Percentiles rank a stretch among this genome's conserved stretches.
phyloP scores from a whole-genome alignment of 1,284 basidiomycete genomes.

The Cystobasidium slooffiae region DNA sequence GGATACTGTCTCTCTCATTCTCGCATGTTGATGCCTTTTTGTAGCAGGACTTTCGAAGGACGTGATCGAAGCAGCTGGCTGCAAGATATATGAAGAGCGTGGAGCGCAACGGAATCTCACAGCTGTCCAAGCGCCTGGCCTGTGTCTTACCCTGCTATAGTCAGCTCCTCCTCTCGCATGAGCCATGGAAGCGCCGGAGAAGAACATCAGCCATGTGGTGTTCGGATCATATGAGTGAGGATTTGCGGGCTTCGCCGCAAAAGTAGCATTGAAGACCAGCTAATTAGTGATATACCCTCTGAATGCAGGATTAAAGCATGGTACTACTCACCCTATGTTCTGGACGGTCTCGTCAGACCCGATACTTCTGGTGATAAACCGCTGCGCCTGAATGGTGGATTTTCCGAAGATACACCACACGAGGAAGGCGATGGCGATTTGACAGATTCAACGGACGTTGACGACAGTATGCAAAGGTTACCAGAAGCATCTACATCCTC shows the following conservation, averaged over 20 bases:
- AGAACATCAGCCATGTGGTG: slow-evolving; percentile 29
- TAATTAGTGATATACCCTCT: neutral
- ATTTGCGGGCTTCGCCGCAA: neutral
- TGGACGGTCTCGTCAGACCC: slow-evolving; percentile 46
- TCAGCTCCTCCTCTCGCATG: neutral
- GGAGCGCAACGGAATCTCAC: too few relatives aligned
- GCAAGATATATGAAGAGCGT: too few relatives aligned
- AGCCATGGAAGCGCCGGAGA: slow-evolving; percentile 17
- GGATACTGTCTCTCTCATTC: too few relatives aligned
- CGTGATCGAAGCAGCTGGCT: neutral
- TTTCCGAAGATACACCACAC: slow-evolving; percentile 4
- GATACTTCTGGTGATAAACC: slow-evolving; percentile 5
- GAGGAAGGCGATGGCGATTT: slow-evolving; percentile 16
- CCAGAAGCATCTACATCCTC: neutral
- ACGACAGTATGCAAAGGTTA: slow-evolving; percentile 24
- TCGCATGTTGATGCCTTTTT: neutral
- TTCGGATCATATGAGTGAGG: slow-evolving; percentile 37
- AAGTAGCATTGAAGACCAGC: slow-evolving; percentile 1
- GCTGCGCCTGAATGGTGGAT: slow-evolving; percentile 28
- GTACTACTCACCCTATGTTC: slow-evolving; percentile 49
- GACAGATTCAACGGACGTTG: slow-evolving; percentile 33
- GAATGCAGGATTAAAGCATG: slow-evolving; percentile 44
- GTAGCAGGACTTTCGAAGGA: neutral
- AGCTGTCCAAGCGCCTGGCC: neutral
- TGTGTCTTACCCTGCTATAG: neutral